Base-by-base conservation (phyloP, 495 filamentous ascomycete species). In the Aspergillus nidulans region DNA sequence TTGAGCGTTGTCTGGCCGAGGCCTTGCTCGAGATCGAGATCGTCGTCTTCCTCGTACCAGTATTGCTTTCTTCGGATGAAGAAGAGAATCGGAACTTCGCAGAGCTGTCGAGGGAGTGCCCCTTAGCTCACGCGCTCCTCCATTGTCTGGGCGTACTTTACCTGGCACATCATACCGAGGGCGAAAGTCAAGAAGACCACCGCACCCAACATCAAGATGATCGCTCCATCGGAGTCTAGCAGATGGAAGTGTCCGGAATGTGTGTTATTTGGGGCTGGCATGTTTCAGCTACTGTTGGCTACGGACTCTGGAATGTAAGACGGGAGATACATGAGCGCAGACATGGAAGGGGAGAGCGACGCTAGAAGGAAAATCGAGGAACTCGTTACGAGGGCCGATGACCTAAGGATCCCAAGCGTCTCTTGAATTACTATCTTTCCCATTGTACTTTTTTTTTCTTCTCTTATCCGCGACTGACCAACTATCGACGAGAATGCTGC, bases 121-220 rank as follows among this genome's bases (percentile, higher is more conserved):
- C 6, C 10, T 49, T 19, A 49, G 47, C 30, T 34, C 9, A 12
- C 4, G 30, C 30, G 15, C 4, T 6, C 30, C 3, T 7, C 30
- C 30, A 39, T 18, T 39, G 3, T 3, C 1, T 15, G 23, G 23
- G 20, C 20, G 25, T 20, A 13, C 15, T 45, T 4, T 56, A 56
- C 53, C 36, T 56, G 53, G 19, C 16, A 25, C 5, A 42, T 18
- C 19, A 56, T 13, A 3, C 43, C 53, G 12, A 49, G 20, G 8
- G 53, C 53, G 28, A 47, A 56, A 1, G 45, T 42, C 10, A 49
- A 2, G 45, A 49, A 40, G 9, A 56, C 53, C 0, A 49, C 24
- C 16, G 32, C 53, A 8, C 53, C 53, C 2, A 56, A 18, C 10
- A 47, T 26, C 23, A 56, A 16, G 24, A 56, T 42, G n/a, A 56